Evolutionary conservation across 2,329 filamentous ascomycete genomes (phyloP).

Genomic region (Xylariaceae sp.): DNA sequence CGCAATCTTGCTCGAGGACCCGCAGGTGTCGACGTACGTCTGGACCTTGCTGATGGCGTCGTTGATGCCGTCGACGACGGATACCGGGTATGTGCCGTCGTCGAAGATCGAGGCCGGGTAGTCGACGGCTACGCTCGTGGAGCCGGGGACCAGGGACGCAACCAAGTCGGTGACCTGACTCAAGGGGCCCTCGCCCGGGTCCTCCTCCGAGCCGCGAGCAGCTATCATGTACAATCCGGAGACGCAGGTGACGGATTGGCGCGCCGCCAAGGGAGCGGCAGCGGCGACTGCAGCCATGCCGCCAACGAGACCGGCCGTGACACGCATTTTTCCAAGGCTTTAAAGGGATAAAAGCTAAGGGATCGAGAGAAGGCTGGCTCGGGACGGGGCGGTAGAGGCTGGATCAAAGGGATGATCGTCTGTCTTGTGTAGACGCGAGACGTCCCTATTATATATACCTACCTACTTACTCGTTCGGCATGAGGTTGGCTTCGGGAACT

Average conservation of each 20-base stretch:
- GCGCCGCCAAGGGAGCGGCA: slow-evolving; percentile 4
- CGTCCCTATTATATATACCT: too few species aligned
- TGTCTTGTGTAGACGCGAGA: too few species aligned
- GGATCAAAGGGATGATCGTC: too few species aligned
- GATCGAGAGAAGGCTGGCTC: background rate
- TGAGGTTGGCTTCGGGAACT: too few species aligned
- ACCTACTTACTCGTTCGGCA: too few species aligned
- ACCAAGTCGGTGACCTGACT: slow-evolving; percentile 9
- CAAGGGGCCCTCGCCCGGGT: slow-evolving; percentile 14
- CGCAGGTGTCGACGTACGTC: slow-evolving; percentile 15
- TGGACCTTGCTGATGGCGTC: slow-evolving; percentile 10
- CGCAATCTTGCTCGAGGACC: slow-evolving; percentile 12
- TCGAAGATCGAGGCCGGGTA: slow-evolving; percentile 16
- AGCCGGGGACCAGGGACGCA: slow-evolving; percentile 10
- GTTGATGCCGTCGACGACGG: slow-evolving; percentile 14
- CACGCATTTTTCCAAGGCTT: background rate
- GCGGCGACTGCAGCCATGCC: slow-evolving; percentile 11
- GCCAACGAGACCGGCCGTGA: background rate
- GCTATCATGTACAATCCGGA: slow-evolving; percentile 20
- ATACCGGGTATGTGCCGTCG: slow-evolving; percentile 14
- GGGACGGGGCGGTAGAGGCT: too few species aligned
- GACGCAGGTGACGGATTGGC: slow-evolving; percentile 13
- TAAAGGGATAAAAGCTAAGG: background rate
- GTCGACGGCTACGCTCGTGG: slow-evolving; percentile 16
- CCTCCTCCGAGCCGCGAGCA: slow-evolving; percentile 17